Base-by-base conservation (phyloP, 2,329 filamentous ascomycete species). In the Sporothrix pallida region DNA sequence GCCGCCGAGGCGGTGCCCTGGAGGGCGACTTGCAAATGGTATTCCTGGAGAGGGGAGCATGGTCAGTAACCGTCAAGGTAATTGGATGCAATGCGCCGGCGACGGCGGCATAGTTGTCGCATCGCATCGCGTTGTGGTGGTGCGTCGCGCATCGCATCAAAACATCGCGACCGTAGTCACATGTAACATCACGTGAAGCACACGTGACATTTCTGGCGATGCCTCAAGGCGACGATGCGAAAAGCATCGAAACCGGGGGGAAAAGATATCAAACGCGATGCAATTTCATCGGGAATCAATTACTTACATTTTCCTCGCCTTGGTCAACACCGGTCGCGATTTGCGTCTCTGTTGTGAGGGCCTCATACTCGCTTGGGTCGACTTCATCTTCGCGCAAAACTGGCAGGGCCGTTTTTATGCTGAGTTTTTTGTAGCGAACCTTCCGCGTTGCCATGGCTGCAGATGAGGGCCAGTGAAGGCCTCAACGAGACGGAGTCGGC, bases 241-340 rank as follows among this genome's bases (percentile, higher is more conserved):
- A 62, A 62, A 48, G 60, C 74, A 78, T 76, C 75, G 72, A 75
- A 68, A 76, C 70, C 78, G 74, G 75, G 76, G 76, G 78, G 77
- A 77, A 67, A 42, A 44, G 31, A 70, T 46, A 75, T 62, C 48
- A 72, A 73, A 74, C 67, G 52, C 63, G 72, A 75, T 63, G 63
- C 52, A 60, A 58, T 72, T 56, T 62, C 68, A 76, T 75, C 75
- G 46, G 37, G 37, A 58, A 52, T 75, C 78, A 79, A 77, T 76
- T 78, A 93, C 94, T 90, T 84, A 98, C 96, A 86, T 95, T 95
- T 89, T 98, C 95, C 85, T 99, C 96, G 77, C 91, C 93, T 82
- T 97, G 95, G 84, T 99, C 96, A 79, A 99, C 96, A 83, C 96
- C 96, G 78, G 95, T 98, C 81, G 96, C 94, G 81, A 98, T 94